Evolutionary conservation across 805 yeast species (phyloP).

Genomic region (Nakazawaea siamensis): DNA sequence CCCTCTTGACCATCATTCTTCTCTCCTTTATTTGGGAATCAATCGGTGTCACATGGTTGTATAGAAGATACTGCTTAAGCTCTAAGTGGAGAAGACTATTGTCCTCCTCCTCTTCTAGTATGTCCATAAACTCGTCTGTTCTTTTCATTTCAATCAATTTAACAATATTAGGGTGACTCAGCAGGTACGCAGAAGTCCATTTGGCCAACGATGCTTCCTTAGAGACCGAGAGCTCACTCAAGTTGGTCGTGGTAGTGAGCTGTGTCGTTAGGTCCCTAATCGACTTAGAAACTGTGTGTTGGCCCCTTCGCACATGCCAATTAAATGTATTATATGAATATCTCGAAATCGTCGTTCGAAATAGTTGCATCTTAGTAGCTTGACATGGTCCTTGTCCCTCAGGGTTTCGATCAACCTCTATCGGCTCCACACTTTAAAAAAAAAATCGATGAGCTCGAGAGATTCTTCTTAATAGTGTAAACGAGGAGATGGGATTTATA

Average conservation of each 20-base stretch:
- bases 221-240: background rate
- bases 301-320: background rate
- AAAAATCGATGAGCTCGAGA: too few relatives aligned
- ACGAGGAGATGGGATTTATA: too few relatives aligned
- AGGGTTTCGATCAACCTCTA: too few relatives aligned
- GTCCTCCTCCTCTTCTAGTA: slow-evolving; percentile 1
- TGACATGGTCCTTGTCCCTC: too few relatives aligned
- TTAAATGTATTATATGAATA: too few relatives aligned
- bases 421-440: too few relatives aligned
- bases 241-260: background rate
- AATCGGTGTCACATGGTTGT: background rate
- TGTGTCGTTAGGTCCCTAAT: too few relatives aligned
- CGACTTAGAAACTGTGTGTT: background rate
- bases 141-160: background rate
- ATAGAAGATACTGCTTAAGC: background rate
- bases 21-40: background rate
- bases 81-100: background rate
- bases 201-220: background rate
- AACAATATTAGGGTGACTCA: background rate
- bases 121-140: background rate
- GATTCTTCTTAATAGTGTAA: too few relatives aligned
- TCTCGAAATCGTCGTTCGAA: too few relatives aligned
- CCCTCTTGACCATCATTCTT: slow-evolving; percentile 1
- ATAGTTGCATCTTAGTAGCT: too few relatives aligned
- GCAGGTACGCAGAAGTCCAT: background rate